Conservation (phyloP, 164 flowering plant species). For the Buxus sempervirens region DNA sequence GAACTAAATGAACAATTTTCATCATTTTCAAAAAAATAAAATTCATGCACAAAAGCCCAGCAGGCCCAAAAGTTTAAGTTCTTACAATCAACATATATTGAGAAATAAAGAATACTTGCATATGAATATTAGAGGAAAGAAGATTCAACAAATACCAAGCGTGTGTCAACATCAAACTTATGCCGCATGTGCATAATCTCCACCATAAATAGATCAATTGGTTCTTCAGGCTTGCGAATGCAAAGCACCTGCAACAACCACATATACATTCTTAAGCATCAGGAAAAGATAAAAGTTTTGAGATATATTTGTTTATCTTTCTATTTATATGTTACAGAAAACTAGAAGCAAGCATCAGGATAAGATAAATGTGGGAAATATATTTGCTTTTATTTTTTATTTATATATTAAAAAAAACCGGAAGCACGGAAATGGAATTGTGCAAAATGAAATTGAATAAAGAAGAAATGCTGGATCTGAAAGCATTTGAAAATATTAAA, state of each 20-base stretch:
- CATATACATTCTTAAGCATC: not conserved
- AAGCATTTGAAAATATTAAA: not conserved
- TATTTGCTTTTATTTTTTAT: too few species aligned
- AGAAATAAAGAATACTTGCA: not conserved
- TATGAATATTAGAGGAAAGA: not conserved
- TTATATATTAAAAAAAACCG: not conserved
- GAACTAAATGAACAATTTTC: too few species aligned
- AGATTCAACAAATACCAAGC: slow-evolving; percentile 51
- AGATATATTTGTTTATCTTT: too few species aligned
- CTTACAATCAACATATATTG: not conserved
- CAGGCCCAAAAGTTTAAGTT: too few species aligned
- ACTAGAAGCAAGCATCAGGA: too few species aligned
- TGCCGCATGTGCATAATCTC: slow-evolving; percentile 99
- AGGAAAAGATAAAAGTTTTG: too few species aligned
- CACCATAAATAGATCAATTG: slow-evolving; percentile 96
- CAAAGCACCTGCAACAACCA: slow-evolving; percentile 70
- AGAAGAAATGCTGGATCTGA: not conserved
- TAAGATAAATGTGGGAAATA: too few species aligned
- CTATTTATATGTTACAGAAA: too few species aligned
- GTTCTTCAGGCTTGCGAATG: slow-evolving; percentile 86
- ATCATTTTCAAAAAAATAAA: too few species aligned
- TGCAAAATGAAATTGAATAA: not conserved
- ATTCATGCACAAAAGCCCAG: too few species aligned
- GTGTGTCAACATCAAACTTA: slow-evolving; percentile 96
- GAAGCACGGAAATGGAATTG: too few species aligned